These are phyloP conservation scores for Protostelium mycophagum DNA, from an alignment of 78 protist species.

Conservation along the genomic window DNA sequence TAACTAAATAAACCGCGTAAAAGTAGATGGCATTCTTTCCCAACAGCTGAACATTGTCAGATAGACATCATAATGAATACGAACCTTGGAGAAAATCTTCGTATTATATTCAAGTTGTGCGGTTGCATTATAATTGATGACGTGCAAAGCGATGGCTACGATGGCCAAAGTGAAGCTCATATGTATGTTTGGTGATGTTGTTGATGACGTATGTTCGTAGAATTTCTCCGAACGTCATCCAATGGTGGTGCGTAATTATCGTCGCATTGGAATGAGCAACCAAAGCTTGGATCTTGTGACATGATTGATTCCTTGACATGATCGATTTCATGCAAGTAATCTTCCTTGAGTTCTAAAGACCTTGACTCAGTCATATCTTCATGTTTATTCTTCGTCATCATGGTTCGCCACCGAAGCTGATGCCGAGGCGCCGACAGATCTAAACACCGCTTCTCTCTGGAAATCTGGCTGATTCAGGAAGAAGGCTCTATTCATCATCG, in stretches of 20 bases:
- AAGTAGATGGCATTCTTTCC: constrained; percentile 49
- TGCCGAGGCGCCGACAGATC: neutral
- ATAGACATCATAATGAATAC: neutral
- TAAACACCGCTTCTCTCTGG: neutral
- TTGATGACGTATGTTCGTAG: too few relatives aligned
- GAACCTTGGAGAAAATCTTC: constrained; percentile 40
- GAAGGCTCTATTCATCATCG: neutral
- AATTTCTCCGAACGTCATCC: too few relatives aligned
- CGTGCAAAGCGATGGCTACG: constrained; percentile 43
- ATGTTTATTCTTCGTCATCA: too few relatives aligned
- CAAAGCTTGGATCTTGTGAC: too few relatives aligned
- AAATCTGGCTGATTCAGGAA: neutral
- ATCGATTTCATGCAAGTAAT: too few relatives aligned
- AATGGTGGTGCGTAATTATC: too few relatives aligned
- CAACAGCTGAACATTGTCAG: constrained; percentile 5
- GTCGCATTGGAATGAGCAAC: too few relatives aligned
- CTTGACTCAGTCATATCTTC: too few relatives aligned
- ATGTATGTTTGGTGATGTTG: too few relatives aligned
- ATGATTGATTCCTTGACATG: too few relatives aligned
- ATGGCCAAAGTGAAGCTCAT: constrained; percentile 8
- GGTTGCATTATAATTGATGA: constrained; percentile 49
- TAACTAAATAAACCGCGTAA: constrained; percentile 42
- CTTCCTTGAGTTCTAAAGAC: neutral
- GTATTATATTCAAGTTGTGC: constrained; percentile 59
- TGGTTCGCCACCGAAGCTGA: too few relatives aligned